Conservation (phyloP, 2,329 filamentous ascomycete species). For the Diaporthe aspalathi region DNA sequence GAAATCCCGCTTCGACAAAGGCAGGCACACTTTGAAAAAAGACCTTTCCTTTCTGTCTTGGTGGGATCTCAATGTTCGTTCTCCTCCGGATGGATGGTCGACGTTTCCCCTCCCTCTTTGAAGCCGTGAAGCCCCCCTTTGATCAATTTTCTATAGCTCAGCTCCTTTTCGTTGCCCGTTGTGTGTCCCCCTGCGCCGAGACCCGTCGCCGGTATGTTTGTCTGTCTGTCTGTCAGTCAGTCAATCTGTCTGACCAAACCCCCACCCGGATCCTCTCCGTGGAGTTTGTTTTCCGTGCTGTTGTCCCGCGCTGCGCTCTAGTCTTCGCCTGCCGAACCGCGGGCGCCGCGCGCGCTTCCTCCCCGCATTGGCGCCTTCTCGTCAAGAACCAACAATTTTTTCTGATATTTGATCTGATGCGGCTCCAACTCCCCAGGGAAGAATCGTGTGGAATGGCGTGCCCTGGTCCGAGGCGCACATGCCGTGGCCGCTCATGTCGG, state of each 20-base stretch:
- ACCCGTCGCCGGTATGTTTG: background rate
- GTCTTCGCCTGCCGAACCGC: too few species aligned
- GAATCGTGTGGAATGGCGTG: too few species aligned
- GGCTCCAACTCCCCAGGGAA: background rate
- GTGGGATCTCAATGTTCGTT: background rate
- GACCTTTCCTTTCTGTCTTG: background rate
- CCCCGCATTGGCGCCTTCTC: background rate
- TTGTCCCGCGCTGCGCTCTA: background rate
- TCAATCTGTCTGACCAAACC: background rate
- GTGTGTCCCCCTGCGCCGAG: too few species aligned
- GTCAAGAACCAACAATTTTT: too few species aligned
- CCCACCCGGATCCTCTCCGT: too few species aligned
- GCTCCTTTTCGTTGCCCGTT: too few species aligned
- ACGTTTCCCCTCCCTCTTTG: background rate
- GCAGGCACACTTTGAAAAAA: background rate
- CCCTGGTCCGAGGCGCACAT: background rate
- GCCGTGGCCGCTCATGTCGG: background rate
- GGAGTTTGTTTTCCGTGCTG: background rate
- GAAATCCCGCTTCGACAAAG: background rate
- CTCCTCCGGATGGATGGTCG: too few species aligned
- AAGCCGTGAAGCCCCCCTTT: slow-evolving; percentile 16
- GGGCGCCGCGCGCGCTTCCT: background rate
- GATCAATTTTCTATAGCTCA: background rate
- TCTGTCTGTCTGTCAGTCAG: background rate
- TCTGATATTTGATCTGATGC: too few species aligned